Evolutionary conservation across 2,329 filamentous ascomycete genomes (phyloP).

Genomic region (Aphanoascus verrucosus): DNA sequence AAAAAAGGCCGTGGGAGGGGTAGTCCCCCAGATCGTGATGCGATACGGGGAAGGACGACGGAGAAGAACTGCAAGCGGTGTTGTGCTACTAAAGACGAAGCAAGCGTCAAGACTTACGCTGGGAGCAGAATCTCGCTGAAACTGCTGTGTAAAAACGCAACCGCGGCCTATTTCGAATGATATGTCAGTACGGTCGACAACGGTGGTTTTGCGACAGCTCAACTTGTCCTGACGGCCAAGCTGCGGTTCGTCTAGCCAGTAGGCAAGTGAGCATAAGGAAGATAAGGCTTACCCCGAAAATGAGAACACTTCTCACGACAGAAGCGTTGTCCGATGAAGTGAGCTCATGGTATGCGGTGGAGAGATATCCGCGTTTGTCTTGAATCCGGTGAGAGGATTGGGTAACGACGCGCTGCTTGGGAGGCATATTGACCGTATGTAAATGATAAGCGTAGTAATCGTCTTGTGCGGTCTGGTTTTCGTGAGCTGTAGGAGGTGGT

Average conservation of each 20-base stretch:
- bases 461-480: not conserved
- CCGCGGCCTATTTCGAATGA: conserved; percentile 44
- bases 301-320: conserved; percentile 55
- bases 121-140: conserved; percentile 59
- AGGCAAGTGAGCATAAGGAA: conserved; percentile 1
- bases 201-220: conserved; percentile 1
- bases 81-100: not conserved
- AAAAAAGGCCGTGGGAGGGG: not conserved
- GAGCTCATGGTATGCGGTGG: conserved; percentile 50
- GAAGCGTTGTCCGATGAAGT: conserved; percentile 58
- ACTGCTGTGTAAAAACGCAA: conserved; percentile 57
- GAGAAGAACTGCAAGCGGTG: not conserved
- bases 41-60: not conserved
- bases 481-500: conserved; percentile 8
- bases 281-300: conserved; percentile 53
- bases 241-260: not conserved
- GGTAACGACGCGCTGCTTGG: conserved; percentile 48
- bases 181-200: not conserved
- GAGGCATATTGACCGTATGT: conserved; percentile 44
- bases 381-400: conserved; percentile 32
- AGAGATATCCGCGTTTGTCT: conserved; percentile 44
- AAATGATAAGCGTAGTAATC: not conserved
- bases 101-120: conserved; percentile 36
- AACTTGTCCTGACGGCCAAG: not conserved
- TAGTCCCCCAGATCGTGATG: not conserved